These are phyloP conservation scores for sunflower (Helianthus annuus) DNA, from an alignment of 129 eudicot species.

Conservation along the genomic window DNA sequence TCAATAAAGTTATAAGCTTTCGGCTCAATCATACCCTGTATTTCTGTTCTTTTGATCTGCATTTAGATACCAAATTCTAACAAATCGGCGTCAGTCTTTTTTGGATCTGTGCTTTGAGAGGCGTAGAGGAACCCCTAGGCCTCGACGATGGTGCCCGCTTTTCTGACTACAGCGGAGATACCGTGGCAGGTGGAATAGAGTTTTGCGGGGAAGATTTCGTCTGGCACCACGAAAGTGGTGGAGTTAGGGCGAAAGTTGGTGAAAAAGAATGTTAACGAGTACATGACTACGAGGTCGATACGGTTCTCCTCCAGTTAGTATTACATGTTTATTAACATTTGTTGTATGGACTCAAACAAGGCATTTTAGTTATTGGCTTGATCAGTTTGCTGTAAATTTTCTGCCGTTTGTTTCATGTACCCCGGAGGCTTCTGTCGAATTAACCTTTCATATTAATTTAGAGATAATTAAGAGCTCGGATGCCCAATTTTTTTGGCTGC, in stretches of 20 bases:
- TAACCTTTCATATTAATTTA: background rate
- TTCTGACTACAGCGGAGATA: constrained; percentile 48
- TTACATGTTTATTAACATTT: too few species aligned
- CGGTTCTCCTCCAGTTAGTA: constrained; percentile 11
- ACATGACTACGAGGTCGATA: constrained; percentile 43
- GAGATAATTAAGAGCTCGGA: background rate
- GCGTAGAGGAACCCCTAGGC: constrained; percentile 61
- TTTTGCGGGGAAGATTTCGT: constrained; percentile 50
- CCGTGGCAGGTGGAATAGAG: constrained; percentile 56
- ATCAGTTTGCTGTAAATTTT: background rate
- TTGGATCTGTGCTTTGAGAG: too few species aligned
- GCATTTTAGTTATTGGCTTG: too few species aligned
- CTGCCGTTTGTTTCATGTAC: background rate
- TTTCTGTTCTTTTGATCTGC: too few species aligned
- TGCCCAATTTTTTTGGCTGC: background rate
- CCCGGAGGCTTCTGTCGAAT: background rate
- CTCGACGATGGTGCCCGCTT: constrained; percentile 47
- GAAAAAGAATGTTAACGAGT: constrained; percentile 44
- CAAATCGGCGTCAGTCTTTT: too few species aligned
- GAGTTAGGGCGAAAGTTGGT: constrained; percentile 56
- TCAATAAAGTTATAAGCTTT: too few species aligned
- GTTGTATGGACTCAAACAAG: too few species aligned
- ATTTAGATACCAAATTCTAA: too few species aligned
- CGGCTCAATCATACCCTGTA: too few species aligned
- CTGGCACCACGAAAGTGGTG: constrained; percentile 52